Conservation (phyloP, 805 yeast genomes). For the Diddensiella caesifluorescens region DNA sequence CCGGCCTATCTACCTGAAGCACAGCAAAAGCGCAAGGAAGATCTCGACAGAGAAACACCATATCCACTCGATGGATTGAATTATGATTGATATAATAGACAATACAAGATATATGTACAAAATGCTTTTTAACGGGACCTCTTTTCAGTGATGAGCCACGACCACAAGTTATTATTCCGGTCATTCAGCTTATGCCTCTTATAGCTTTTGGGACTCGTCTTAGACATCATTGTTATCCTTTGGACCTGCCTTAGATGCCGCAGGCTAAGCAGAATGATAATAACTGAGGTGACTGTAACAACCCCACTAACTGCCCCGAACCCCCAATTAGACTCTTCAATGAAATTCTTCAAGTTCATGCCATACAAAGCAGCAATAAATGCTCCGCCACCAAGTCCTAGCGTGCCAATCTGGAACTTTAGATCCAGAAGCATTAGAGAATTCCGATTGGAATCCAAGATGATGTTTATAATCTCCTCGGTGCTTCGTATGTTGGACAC, state of each 20-base stretch:
- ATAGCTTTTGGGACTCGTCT: not conserved
- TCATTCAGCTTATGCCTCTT: no score
- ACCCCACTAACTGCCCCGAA: slow-evolving; percentile 47
- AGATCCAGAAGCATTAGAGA: slow-evolving; percentile 85
- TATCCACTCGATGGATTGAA: not conserved
- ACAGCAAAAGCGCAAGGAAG: not conserved
- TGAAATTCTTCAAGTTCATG: slow-evolving; percentile 89
- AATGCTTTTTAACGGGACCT: no score
- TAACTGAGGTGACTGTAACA: slow-evolving; percentile 40
- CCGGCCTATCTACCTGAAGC: no score
- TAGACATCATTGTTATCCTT: slow-evolving; percentile 55
- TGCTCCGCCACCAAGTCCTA: slow-evolving; percentile 75
- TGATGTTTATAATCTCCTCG: slow-evolving; percentile 90
- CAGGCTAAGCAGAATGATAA: slow-evolving; percentile 50
- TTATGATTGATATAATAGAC: slow-evolving; percentile 5
- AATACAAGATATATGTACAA: not conserved
- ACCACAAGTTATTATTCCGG: no score
- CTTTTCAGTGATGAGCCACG: no score
- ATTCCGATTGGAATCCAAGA: slow-evolving; percentile 89
- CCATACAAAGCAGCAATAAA: slow-evolving; percentile 87
- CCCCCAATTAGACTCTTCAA: slow-evolving; percentile 76
- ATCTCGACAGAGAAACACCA: not conserved
- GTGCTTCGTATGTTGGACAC: slow-evolving; percentile 83
- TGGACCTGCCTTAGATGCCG: slow-evolving; percentile 59
- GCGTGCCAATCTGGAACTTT: slow-evolving; percentile 73